These are phyloP conservation scores for Populus pruinosa DNA, from an alignment of 345 rosid genomes.

Conservation along the genomic window DNA sequence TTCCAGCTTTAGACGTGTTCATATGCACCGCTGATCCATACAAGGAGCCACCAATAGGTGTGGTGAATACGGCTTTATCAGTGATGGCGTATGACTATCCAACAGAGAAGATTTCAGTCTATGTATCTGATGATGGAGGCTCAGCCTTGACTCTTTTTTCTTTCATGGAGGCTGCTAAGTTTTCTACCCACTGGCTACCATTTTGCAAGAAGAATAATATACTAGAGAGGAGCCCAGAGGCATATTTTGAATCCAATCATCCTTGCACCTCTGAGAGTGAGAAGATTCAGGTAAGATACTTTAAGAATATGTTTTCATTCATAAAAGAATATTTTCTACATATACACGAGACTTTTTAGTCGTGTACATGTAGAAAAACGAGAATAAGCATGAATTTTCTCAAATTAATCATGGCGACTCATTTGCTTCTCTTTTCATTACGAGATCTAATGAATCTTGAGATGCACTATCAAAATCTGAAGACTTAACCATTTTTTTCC, in stretches of 20 bases:
- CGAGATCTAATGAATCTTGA: too few relatives aligned
- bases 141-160: constrained; percentile 21
- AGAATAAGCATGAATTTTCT: too few relatives aligned
- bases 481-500: too few relatives aligned
- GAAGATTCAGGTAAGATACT: constrained; percentile 12
- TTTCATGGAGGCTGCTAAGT: constrained; percentile 28
- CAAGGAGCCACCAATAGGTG: constrained; percentile 31
- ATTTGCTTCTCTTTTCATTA: too few relatives aligned
- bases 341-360: too few relatives aligned
- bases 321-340: too few relatives aligned
- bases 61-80: constrained; percentile 69
- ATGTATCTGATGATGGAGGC: constrained; percentile 27
- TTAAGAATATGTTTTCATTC: not conserved
- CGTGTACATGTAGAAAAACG: too few relatives aligned
- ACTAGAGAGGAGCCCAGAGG: constrained; percentile 6
- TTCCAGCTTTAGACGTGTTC: constrained; percentile 49
- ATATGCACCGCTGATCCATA: constrained; percentile 42
- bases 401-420: too few relatives aligned
- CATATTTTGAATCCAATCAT: constrained; percentile 1
- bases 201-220: constrained; percentile 11
- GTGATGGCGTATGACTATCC: constrained; percentile 82
- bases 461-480: too few relatives aligned
- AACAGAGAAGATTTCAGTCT: constrained; percentile 58
- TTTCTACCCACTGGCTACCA: constrained; percentile 25
- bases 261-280: not conserved